Evolutionary conservation across 139 green algal species (phyloP).

Genomic region (Edaphochlamys debaryana): DNA sequence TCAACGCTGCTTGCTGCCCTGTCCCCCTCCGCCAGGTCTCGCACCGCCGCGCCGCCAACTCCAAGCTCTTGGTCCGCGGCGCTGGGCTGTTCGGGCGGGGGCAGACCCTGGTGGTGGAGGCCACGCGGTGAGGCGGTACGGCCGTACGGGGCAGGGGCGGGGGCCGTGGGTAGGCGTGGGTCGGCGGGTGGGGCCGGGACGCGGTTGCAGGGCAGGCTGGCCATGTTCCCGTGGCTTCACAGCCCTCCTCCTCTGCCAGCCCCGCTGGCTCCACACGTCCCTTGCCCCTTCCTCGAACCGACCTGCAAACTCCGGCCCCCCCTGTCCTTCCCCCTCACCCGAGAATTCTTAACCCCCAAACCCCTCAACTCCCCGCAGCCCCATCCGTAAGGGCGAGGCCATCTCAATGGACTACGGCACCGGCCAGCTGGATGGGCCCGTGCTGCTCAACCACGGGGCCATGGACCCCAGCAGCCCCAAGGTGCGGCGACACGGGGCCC

Average conservation of each 20-base stretch:
- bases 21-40: too few relatives aligned
- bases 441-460: constrained; percentile 85
- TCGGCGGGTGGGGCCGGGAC: too few relatives aligned
- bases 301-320: too few relatives aligned
- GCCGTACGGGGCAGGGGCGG: neutral
- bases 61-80: constrained; percentile 54
- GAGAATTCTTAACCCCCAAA: too few relatives aligned
- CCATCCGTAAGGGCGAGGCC: constrained; percentile 61
- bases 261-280: too few relatives aligned
- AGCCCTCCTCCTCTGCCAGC: too few relatives aligned
- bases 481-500: constrained; percentile 49
- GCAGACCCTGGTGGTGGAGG: constrained; percentile 64
- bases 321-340: too few relatives aligned
- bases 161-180: neutral
- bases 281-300: too few relatives aligned
- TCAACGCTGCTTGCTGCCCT: too few relatives aligned
- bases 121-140: constrained; percentile 23
- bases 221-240: too few relatives aligned
- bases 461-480: constrained; percentile 62
- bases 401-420: constrained; percentile 74
- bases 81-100: constrained; percentile 68
- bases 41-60: constrained; percentile 57
- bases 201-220: too few relatives aligned
- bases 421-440: constrained; percentile 68
- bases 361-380: too few relatives aligned